Evolutionary conservation across 306 rosid species (phyloP).

Genomic region (Vicia sativa): DNA sequence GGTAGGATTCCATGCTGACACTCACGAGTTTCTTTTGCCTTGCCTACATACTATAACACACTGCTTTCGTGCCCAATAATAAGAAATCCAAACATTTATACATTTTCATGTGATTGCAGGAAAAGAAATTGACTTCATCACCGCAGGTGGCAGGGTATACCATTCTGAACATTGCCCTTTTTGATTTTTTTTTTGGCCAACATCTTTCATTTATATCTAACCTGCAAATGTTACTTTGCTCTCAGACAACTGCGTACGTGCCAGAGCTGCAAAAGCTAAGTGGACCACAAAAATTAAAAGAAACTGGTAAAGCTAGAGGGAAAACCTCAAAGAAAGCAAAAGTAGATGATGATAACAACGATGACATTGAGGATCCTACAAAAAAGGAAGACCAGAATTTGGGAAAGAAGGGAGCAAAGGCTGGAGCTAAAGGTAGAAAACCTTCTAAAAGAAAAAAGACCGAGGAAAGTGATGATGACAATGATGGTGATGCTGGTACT

Average conservation of each 20-base stretch:
- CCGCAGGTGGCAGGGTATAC: slow-evolving; percentile 92
- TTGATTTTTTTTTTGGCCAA: slow-evolving; percentile 9
- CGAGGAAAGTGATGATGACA: slow-evolving; percentile 49
- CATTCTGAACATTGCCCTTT: slow-evolving; percentile 35
- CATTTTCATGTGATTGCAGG: slow-evolving; percentile 61
- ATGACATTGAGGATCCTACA: slow-evolving; percentile 48
- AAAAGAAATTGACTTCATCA: slow-evolving; percentile 77
- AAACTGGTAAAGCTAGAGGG: slow-evolving; percentile 52
- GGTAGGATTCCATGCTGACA: slow-evolving; percentile 19
- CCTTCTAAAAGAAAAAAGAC: slow-evolving; percentile 55
- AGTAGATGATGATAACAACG: slow-evolving; percentile 37
- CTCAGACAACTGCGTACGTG: slow-evolving; percentile 85
- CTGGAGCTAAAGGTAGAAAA: slow-evolving; percentile 55
- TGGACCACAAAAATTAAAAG: slow-evolving; percentile 57
- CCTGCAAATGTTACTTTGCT: slow-evolving; percentile 36
- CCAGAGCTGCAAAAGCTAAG: slow-evolving; percentile 90
- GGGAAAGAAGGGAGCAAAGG: slow-evolving; percentile 54
- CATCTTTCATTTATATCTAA: slow-evolving; percentile 25
- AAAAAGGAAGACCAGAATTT: slow-evolving; percentile 41
- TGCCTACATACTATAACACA: slow-evolving; percentile 17
- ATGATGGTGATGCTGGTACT: slow-evolving; percentile 37
- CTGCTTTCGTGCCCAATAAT: background rate
- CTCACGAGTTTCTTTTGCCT: slow-evolving; percentile 5
- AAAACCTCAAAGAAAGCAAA: slow-evolving; percentile 47
- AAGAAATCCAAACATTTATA: slow-evolving; percentile 15